Percentiles rank a stretch among this genome's conserved stretches.
phyloP scores from a whole-genome alignment of 192 early-diverging fungal species.

The Physocladia obscura region DNA sequence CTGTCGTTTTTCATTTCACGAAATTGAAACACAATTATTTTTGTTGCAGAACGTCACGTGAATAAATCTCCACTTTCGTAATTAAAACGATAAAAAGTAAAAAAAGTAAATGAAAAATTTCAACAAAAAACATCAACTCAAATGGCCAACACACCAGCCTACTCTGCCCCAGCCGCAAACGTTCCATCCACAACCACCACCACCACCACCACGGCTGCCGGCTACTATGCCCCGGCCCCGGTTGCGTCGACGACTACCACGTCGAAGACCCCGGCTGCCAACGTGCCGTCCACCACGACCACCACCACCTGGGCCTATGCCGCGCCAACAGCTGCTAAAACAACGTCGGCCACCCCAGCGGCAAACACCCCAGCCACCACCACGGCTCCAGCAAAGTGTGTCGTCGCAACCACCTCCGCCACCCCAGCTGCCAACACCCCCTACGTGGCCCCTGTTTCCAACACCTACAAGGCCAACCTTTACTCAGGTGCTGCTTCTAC shows the following conservation, averaged over 20 bases:
- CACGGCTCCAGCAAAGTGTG: too few species aligned
- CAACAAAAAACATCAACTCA: not conserved
- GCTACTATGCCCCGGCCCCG: not conserved
- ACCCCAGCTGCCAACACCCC: not conserved
- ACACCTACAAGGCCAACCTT: constrained; percentile 11
- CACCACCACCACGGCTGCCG: not conserved
- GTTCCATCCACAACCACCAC: not conserved
- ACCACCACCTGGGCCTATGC: not conserved
- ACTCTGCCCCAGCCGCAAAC: constrained; percentile 1
- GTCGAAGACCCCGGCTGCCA: not conserved
- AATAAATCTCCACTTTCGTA: too few species aligned
- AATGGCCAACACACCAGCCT: not conserved
- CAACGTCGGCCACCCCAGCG: not conserved
- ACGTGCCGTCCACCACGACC: not conserved
- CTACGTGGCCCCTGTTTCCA: too few species aligned
- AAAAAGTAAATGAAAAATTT: not conserved
- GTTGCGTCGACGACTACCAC: not conserved
- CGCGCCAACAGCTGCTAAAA: not conserved
- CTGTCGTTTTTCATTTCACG: not conserved
- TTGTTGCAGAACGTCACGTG: too few species aligned
- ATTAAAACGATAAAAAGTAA: too few species aligned
- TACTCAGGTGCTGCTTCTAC: constrained; percentile 3
- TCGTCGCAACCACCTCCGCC: not conserved
- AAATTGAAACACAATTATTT: not conserved
- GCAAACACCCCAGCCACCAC: not conserved